These are phyloP conservation scores for Calycina marina DNA, from an alignment of 2,329 filamentous ascomycete species.

Conservation along the genomic window DNA sequence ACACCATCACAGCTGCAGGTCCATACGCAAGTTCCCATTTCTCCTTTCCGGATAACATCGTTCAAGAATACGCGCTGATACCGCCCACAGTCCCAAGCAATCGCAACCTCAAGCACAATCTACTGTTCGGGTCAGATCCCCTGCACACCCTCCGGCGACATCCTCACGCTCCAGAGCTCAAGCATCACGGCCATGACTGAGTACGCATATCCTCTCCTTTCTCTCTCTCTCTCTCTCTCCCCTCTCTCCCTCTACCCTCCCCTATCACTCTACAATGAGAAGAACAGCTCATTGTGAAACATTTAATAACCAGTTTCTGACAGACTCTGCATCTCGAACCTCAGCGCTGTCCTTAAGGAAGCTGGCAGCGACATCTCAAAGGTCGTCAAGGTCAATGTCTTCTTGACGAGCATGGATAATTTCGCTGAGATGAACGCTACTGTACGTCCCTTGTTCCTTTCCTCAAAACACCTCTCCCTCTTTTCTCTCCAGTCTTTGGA, in stretches of 20 bases:
- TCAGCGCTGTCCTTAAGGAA: slow-evolving; percentile 71
- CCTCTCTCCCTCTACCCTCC: too few relatives aligned
- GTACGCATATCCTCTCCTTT: too few relatives aligned
- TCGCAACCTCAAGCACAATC: slow-evolving; percentile 49
- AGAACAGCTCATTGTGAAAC: too few relatives aligned
- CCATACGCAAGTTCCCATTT: slow-evolving; percentile 12
- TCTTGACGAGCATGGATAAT: slow-evolving; percentile 52
- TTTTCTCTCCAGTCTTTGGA: too few relatives aligned
- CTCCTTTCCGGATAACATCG: background rate
- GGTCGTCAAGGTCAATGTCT: slow-evolving; percentile 88
- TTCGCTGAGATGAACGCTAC: slow-evolving; percentile 40
- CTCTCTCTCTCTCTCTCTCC: too few relatives aligned
- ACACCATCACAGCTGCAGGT: slow-evolving; percentile 14
- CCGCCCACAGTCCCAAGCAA: slow-evolving; percentile 15
- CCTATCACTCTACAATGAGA: too few relatives aligned
- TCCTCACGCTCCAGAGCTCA: slow-evolving; percentile 33
- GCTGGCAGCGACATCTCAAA: slow-evolving; percentile 66
- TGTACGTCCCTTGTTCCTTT: slow-evolving; percentile 24
- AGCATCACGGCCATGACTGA: slow-evolving; percentile 51
- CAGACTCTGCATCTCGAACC: slow-evolving; percentile 63
- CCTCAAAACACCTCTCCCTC: background rate
- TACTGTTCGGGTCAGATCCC: slow-evolving; percentile 46
- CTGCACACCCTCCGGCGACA: slow-evolving; percentile 17
- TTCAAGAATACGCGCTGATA: slow-evolving; percentile 1
- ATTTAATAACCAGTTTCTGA: too few relatives aligned